Evolutionary conservation across 1,139 yeast species (phyloP).

Genomic region (Suhomyces chickasaworum): DNA sequence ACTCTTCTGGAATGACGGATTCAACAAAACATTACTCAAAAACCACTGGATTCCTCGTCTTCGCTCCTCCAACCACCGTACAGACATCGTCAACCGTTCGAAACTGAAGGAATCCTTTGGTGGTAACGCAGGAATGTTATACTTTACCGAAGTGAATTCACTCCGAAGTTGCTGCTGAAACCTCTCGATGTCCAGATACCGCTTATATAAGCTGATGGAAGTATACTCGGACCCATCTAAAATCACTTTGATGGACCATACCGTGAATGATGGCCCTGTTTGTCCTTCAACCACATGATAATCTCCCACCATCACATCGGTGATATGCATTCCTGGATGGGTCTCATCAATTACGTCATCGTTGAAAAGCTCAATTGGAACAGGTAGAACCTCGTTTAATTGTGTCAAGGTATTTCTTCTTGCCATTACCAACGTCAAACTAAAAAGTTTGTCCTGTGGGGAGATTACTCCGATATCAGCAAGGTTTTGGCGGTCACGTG

Average conservation of each 20-base stretch:
- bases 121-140: constrained; percentile 63
- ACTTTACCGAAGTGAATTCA: constrained; percentile 35
- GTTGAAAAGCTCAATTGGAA: constrained; percentile 37
- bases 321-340: constrained; percentile 24
- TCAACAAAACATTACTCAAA: constrained; percentile 63
- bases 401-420: constrained; percentile 22
- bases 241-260: constrained; percentile 51
- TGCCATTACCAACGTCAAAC: constrained; percentile 1
- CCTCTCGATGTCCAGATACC: constrained; percentile 65
- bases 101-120: constrained; percentile 56
- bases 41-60: constrained; percentile 76
- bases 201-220: constrained; percentile 49
- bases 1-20: constrained; percentile 57
- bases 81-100: constrained; percentile 48
- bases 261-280: constrained; percentile 41
- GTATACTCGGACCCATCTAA: constrained; percentile 48
- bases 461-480: neutral
- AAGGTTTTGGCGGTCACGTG: constrained; percentile 1
- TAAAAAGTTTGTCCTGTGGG: neutral
- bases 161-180: constrained; percentile 46
- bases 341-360: constrained; percentile 30
- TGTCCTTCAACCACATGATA: constrained; percentile 43
- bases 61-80: constrained; percentile 58
- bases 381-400: constrained; percentile 39
- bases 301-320: constrained; percentile 44